Evolutionary conservation across 1,284 basidiomycete species (phyloP).

Genomic region (Clitocybe nebularis): DNA sequence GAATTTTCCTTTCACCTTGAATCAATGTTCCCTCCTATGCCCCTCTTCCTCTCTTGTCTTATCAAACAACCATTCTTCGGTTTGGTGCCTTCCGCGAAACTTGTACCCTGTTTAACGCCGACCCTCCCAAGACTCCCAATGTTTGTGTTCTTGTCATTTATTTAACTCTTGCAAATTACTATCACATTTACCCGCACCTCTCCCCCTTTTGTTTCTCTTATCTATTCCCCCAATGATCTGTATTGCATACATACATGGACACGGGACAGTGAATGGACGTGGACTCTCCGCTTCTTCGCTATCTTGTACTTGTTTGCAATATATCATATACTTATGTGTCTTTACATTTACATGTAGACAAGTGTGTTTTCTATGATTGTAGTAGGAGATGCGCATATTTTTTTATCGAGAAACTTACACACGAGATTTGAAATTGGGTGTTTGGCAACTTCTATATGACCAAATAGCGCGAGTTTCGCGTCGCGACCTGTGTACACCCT

Average conservation of each 20-base stretch:
- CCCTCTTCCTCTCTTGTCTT: slow-evolving; percentile 6
- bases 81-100: slow-evolving; percentile 9
- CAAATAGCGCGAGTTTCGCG: too few species aligned
- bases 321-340: slow-evolving; percentile 19
- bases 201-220: slow-evolving; percentile 20
- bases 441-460: too few species aligned
- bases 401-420: too few species aligned
- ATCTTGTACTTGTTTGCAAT: slow-evolving; percentile 43
- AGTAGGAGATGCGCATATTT: too few species aligned
- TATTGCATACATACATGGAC: slow-evolving; percentile 35
- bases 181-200: slow-evolving; percentile 19
- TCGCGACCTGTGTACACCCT: too few species aligned
- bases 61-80: slow-evolving; percentile 1
- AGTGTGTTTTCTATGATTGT: background rate
- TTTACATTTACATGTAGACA: slow-evolving; percentile 5
- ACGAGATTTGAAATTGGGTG: too few species aligned
- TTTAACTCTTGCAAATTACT: slow-evolving; percentile 11
- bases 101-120: slow-evolving; percentile 3
- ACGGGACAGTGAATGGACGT: slow-evolving; percentile 65
- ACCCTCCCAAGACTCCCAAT: background rate
- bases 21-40: slow-evolving; percentile 4
- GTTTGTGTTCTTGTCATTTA: slow-evolving; percentile 16
- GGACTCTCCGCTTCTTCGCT: slow-evolving; percentile 57
- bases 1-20: slow-evolving; percentile 1
- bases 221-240: slow-evolving; percentile 14